Conservation (phyloP, 495 filamentous ascomycete genomes). For the Daldinia bambusicola region DNA sequence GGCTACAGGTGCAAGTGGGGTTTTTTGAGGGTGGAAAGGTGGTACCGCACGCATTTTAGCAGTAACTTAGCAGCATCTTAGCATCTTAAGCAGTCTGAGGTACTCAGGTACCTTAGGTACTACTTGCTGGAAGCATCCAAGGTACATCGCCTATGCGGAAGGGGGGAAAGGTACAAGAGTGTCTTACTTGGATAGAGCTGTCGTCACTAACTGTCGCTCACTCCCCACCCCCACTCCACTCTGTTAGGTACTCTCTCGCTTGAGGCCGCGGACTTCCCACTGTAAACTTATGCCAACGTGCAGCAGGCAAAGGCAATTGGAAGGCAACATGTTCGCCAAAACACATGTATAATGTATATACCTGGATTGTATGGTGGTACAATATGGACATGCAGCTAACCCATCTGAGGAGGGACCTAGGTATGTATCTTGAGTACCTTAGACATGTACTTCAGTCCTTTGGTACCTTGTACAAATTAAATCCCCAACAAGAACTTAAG, state of each 20-base stretch:
- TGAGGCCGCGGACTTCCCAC: not conserved
- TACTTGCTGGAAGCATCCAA: no score
- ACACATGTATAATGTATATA: no score
- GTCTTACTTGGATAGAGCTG: slow-evolving; percentile 16
- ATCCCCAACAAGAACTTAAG: slow-evolving; percentile 1
- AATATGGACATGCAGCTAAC: not conserved
- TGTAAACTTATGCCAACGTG: not conserved
- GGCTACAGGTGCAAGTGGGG: slow-evolving; percentile 32
- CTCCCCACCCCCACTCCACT: slow-evolving; percentile 3
- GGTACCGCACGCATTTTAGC: slow-evolving; percentile 6
- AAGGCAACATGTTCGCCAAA: no score
- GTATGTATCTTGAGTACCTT: no score
- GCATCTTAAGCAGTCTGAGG: not conserved
- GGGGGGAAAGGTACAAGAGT: no score
- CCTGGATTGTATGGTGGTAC: not conserved
- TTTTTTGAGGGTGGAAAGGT: not conserved
- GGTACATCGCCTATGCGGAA: no score
- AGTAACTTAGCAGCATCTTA: not conserved
- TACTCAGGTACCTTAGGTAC: not conserved
- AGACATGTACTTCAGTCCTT: not conserved
- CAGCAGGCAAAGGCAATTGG: not conserved
- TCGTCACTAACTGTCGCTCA: slow-evolving; percentile 9
- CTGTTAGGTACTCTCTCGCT: slow-evolving; percentile 2
- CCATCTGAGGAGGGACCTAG: no score
- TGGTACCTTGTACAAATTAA: not conserved